phyloP scores from a whole-genome alignment of 129 eudicot genomes.

The Glebionis coronaria region DNA sequence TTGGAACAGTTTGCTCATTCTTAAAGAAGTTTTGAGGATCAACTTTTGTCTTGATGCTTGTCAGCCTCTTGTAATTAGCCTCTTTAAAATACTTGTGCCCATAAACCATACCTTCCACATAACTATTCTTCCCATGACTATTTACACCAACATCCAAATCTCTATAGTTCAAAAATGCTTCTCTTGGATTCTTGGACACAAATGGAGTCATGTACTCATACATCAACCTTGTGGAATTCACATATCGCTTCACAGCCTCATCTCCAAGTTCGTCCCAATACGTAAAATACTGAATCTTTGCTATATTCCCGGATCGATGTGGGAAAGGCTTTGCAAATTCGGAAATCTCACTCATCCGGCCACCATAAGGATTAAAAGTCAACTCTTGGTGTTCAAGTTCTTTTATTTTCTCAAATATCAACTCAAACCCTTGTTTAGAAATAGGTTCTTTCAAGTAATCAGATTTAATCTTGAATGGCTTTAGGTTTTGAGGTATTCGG shows the following conservation, averaged over 20 bases:
- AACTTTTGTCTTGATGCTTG: slow-evolving; percentile 33
- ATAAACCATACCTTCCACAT: slow-evolving; percentile 43
- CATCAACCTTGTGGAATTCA: slow-evolving; percentile 35
- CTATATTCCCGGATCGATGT: slow-evolving; percentile 38
- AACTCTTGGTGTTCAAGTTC: slow-evolving; percentile 26
- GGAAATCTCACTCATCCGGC: slow-evolving; percentile 43
- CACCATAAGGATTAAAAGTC: slow-evolving; percentile 49
- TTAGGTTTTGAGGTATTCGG: slow-evolving; percentile 20
- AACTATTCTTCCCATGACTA: slow-evolving; percentile 25
- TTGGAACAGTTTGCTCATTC: slow-evolving; percentile 50
- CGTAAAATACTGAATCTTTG: slow-evolving; percentile 36
- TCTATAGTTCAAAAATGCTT: slow-evolving; percentile 50
- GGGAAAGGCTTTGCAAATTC: slow-evolving; percentile 48
- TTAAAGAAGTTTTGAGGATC: slow-evolving; percentile 52
- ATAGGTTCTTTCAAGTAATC: slow-evolving; percentile 38
- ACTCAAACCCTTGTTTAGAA: slow-evolving; percentile 33
- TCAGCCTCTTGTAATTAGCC: slow-evolving; percentile 42
- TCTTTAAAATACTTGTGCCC: slow-evolving; percentile 42
- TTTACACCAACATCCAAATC: slow-evolving; percentile 50
- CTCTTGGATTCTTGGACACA: slow-evolving; percentile 45
- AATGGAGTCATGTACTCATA: slow-evolving; percentile 47
- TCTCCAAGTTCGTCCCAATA: slow-evolving; percentile 37
- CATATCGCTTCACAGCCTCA: slow-evolving; percentile 16
- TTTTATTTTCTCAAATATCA: slow-evolving; percentile 28
- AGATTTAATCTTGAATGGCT: slow-evolving; percentile 40